Evolutionary conservation across 2,329 filamentous ascomycete species (phyloP), one percentile per base, ranked within the genome.

Genomic region (Tetracladium maxilliforme): DNA sequence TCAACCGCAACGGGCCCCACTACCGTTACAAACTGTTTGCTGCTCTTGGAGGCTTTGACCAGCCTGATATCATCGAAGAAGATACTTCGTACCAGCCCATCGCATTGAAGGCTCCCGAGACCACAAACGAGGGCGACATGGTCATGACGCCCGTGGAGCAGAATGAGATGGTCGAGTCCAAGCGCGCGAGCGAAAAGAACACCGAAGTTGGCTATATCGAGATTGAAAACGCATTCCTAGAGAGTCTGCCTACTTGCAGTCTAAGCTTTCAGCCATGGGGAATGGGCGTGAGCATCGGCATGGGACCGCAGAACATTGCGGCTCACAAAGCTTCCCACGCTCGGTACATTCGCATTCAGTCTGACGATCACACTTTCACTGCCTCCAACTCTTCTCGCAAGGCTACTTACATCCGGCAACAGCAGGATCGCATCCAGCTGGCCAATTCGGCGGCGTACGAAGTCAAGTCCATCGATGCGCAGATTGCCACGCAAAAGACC

Each of bases 361-460:
- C n/a, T n/a, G n/a, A n/a, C n/a, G n/a, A n/a, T n/a, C n/a, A n/a
- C n/a, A n/a, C n/a, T n/a, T n/a, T n/a, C n/a, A n/a, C n/a, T n/a
- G n/a, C n/a, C n/a, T n/a, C n/a, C n/a, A n/a, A n/a, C n/a, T n/a
- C n/a, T n/a, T n/a, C n/a, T n/a, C n/a, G n/a, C n/a, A n/a, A n/a
- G n/a, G n/a, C n/a, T n/a, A n/a, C n/a, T n/a, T n/a, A n/a, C 19
- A 17, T 33, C 8, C 22, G 29, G 7, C 37, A 41, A 26, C 29
- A 43, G 4, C 42, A 48, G 23, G 44, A 48, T 5, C 33, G 44
- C 5, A 10, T 29, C 10, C 26, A 33, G 10, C 32, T 40, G 25
- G 39, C 37, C 14, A 50, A 51, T 29, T 25, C 25, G 5, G 28
- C 28, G 3, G 47, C 44, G 2, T 18, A 24, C 13, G 45, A 49